These are phyloP conservation scores for Jamesozyma spencerorum DNA, from an alignment of 805 yeast species.

Conservation along the genomic window DNA sequence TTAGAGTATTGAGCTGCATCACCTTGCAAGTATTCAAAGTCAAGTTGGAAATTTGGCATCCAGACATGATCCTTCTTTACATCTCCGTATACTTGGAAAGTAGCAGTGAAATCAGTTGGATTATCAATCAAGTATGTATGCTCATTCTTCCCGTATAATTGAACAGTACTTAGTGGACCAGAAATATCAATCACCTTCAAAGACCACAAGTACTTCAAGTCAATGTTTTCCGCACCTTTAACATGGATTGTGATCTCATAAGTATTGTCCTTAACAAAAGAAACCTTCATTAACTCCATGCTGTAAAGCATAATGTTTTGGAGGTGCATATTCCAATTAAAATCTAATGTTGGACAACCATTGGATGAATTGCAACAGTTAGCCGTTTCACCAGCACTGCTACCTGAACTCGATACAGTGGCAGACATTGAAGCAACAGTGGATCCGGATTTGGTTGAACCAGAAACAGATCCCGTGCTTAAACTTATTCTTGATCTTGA, in stretches of 20 bases:
- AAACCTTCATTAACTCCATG: slow-evolving; percentile 9
- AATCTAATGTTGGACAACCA: slow-evolving; percentile 6
- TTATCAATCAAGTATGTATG: slow-evolving; percentile 6
- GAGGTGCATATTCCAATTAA: slow-evolving; percentile 6
- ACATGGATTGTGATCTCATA: slow-evolving; percentile 17
- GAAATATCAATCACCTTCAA: slow-evolving; percentile 12
- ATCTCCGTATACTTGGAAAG: slow-evolving; percentile 13
- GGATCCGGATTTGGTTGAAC: too few species aligned
- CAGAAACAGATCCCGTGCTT: too few species aligned
- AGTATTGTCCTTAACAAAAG: slow-evolving; percentile 6
- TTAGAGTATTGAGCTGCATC: slow-evolving; percentile 5
- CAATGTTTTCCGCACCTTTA: slow-evolving; percentile 10
- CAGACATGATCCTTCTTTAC: slow-evolving; percentile 5
- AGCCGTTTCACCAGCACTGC: too few species aligned
- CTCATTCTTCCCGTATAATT: slow-evolving; percentile 14
- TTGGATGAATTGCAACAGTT: too few species aligned
- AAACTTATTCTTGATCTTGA: too few species aligned
- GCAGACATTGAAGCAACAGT: too few species aligned
- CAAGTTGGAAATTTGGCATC: slow-evolving; percentile 18
- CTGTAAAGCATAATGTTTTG: slow-evolving; percentile 9
- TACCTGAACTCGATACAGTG: too few species aligned
- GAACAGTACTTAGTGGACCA: slow-evolving; percentile 12
- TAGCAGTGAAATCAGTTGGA: slow-evolving; percentile 18
- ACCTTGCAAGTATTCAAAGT: slow-evolving; percentile 13
- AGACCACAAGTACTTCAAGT: slow-evolving; percentile 10